Evolutionary conservation across 257 asterid species (phyloP).

Genomic region (Voacanga thouarsii): DNA sequence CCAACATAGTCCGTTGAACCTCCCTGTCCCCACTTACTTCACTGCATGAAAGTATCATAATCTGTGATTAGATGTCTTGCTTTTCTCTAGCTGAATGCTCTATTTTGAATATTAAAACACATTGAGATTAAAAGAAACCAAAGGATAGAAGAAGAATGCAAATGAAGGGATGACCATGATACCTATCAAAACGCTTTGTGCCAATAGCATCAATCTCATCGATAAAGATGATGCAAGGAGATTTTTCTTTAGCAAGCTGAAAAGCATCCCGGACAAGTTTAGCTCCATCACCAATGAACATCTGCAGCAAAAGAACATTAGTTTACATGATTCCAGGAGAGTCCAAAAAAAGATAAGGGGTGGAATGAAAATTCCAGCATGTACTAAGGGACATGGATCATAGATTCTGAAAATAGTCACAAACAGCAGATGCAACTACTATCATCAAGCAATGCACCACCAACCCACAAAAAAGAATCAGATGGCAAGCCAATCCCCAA

Average conservation of each 20-base stretch:
- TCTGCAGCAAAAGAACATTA: conserved; percentile 40
- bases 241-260: conserved; percentile 86
- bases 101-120: neutral
- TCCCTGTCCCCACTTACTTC: conserved; percentile 95
- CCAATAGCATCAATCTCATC: conserved; percentile 98
- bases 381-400: neutral
- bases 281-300: conserved; percentile 90
- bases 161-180: neutral
- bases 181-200: conserved; percentile 91
- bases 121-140: neutral
- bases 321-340: neutral
- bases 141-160: neutral
- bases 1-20: conserved; percentile 90
- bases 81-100: neutral
- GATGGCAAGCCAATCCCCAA: neutral
- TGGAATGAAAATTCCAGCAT: neutral
- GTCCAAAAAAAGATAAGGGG: neutral
- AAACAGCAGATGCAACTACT: neutral
- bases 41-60: conserved; percentile 42
- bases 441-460: neutral
- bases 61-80: conserved; percentile 1
- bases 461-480: neutral
- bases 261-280: conserved; percentile 96
- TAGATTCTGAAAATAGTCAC: neutral
- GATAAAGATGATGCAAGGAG: conserved; percentile 91